Conservation (phyloP, 257 asterid genomes). For the Solanum paucissectum region DNA sequence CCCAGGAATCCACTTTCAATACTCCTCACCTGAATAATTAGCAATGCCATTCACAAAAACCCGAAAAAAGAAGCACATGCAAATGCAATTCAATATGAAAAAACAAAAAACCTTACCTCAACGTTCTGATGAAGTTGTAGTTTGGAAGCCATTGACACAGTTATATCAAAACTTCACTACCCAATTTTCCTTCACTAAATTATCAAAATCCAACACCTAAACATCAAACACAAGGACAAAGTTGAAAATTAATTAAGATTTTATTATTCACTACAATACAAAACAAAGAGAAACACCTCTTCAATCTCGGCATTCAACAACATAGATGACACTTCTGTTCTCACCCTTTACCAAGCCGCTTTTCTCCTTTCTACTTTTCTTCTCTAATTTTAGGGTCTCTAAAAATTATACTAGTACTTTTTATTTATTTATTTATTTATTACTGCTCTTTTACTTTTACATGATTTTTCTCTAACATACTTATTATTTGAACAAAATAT, state of each 20-base stretch:
- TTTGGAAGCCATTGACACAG: background rate
- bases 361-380: background rate
- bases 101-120: background rate
- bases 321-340: background rate
- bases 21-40: constrained; percentile 48
- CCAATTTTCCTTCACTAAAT: background rate
- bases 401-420: background rate
- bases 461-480: no score
- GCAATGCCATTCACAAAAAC: background rate
- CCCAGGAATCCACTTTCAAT: constrained; percentile 51
- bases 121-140: background rate
- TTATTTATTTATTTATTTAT: no score
- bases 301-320: background rate
- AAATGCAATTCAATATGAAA: background rate
- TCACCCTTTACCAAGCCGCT: background rate
- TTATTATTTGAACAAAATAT: no score
- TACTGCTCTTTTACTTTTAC: background rate
- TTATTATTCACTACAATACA: background rate
- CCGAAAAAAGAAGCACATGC: background rate
- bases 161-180: background rate
- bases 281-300: background rate
- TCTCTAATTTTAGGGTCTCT: background rate
- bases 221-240: background rate
- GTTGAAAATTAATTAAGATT: background rate
- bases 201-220: background rate